phyloP scores from a whole-genome alignment of 148 eudicot species.

The Spergularia bocconei region DNA sequence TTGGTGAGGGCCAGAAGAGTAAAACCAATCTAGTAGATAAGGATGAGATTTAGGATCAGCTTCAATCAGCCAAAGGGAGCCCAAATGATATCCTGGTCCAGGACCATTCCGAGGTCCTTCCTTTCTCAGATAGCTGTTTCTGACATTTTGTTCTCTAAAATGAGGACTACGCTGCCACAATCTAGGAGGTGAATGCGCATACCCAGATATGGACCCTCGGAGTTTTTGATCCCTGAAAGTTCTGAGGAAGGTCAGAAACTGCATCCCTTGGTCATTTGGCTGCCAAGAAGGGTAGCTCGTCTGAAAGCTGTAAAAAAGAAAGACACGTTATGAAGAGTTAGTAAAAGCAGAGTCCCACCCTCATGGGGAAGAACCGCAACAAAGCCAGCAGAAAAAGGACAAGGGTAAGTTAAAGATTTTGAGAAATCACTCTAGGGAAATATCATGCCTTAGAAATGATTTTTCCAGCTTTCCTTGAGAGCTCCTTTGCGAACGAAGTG shows the following conservation, averaged over 20 bases:
- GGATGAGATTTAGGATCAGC: slow-evolving; percentile 55
- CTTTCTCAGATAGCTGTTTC: slow-evolving; percentile 45
- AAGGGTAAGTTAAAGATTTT: background rate
- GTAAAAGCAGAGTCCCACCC: background rate
- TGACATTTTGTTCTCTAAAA: slow-evolving; percentile 31
- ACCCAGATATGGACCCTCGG: slow-evolving; percentile 27
- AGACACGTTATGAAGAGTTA: background rate
- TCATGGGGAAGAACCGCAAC: background rate
- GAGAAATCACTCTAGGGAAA: background rate
- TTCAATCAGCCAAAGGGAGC: slow-evolving; percentile 60
- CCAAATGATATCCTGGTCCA: slow-evolving; percentile 37
- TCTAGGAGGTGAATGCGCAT: slow-evolving; percentile 33
- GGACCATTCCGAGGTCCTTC: slow-evolving; percentile 31
- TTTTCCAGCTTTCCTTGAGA: slow-evolving; percentile 99
- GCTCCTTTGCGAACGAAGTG: slow-evolving; percentile 59
- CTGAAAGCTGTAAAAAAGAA: slow-evolving; percentile 65
- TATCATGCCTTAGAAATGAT: slow-evolving; percentile 73
- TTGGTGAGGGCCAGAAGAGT: slow-evolving; percentile 46
- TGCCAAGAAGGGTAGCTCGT: slow-evolving; percentile 80
- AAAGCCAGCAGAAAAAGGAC: background rate
- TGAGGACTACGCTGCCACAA: slow-evolving; percentile 38
- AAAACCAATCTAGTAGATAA: slow-evolving; percentile 81
- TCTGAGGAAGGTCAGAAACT: slow-evolving; percentile 53
- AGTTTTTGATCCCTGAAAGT: slow-evolving; percentile 60
- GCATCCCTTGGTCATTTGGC: slow-evolving; percentile 67